These are phyloP conservation scores for Solidago caesia DNA, from an alignment of 129 eudicot genomes.

Conservation along the genomic window DNA sequence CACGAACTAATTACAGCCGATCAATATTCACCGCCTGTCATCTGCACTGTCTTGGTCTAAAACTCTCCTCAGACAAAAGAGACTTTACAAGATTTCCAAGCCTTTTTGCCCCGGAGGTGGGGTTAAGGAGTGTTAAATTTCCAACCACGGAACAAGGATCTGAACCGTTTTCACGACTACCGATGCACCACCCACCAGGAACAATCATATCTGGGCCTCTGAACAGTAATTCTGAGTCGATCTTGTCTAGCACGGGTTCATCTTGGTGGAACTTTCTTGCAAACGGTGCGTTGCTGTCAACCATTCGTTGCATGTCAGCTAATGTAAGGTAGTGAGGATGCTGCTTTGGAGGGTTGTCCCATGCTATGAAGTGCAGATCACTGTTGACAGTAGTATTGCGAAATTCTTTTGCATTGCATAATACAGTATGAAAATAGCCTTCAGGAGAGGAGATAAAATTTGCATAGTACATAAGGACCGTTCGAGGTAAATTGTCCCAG, in stretches of 20 bases:
- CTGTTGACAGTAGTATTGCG: slow-evolving; percentile 52
- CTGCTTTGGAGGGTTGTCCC: slow-evolving; percentile 84
- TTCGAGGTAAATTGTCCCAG: slow-evolving; percentile 78
- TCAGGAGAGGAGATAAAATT: slow-evolving; percentile 79
- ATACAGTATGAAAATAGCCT: slow-evolving; percentile 72
- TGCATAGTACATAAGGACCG: slow-evolving; percentile 68
- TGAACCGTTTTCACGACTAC: slow-evolving; percentile 51
- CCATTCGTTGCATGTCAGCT: slow-evolving; percentile 50
- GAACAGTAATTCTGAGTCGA: slow-evolving; percentile 52
- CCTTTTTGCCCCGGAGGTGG: slow-evolving; percentile 52
- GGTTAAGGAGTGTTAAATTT: slow-evolving; percentile 35
- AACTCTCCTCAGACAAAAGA: slow-evolving; percentile 41
- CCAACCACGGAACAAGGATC: slow-evolving; percentile 57
- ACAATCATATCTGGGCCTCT: slow-evolving; percentile 58
- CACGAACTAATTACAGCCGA: slow-evolving; percentile 28
- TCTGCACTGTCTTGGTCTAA: slow-evolving; percentile 50
- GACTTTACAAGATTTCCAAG: slow-evolving; percentile 41
- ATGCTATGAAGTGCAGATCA: slow-evolving; percentile 69
- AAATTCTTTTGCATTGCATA: slow-evolving; percentile 59
- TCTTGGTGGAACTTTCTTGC: slow-evolving; percentile 61
- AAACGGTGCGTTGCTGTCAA: slow-evolving; percentile 55
- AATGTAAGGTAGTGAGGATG: slow-evolving; percentile 55
- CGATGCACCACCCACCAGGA: slow-evolving; percentile 76
- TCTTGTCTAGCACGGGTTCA: slow-evolving; percentile 57
- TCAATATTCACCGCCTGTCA: slow-evolving; percentile 10